Conservation (phyloP, 768 basidiomycete species). For the Leccinum incarnatum region DNA sequence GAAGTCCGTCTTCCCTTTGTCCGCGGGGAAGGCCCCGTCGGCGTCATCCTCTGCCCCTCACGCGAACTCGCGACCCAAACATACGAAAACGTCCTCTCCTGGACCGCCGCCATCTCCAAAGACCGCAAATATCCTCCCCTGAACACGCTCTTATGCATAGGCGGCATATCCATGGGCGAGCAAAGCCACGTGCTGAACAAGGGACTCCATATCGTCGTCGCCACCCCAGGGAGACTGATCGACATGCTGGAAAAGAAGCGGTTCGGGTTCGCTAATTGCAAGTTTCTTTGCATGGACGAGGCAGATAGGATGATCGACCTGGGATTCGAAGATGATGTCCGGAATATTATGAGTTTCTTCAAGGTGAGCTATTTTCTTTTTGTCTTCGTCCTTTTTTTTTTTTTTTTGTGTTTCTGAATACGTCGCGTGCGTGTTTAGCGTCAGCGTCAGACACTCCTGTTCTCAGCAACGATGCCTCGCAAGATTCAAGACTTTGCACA, state of each 20-base stretch:
- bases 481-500: conserved; percentile 99
- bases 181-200: conserved; percentile 88
- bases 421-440: conserved; percentile 44
- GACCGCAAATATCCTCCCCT: conserved; percentile 81
- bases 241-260: conserved; percentile 97
- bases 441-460: conserved; percentile 94
- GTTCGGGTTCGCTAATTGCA: conserved; percentile 91
- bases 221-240: conserved; percentile 94
- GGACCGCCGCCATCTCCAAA: conserved; percentile 80
- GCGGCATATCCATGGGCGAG: conserved; percentile 98
- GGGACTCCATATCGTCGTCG: conserved; percentile 94
- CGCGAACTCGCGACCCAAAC: conserved; percentile 97
- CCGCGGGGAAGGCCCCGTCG: conserved; percentile 96
- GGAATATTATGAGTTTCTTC: conserved; percentile 99
- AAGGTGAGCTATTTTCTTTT: conserved; percentile 51
- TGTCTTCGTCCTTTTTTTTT: background rate
- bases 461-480: conserved; percentile 98
- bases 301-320: conserved; percentile 99
- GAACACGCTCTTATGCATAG: conserved; percentile 90
- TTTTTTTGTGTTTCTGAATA: background rate
- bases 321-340: conserved; percentile 97
- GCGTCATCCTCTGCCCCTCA: conserved; percentile 93
- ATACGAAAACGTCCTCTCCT: conserved; percentile 87
- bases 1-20: conserved; percentile 87
- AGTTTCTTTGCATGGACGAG: conserved; percentile 98